Base-by-base conservation (phyloP, 495 filamentous ascomycete genomes). In the Neurospora sp. region DNA sequence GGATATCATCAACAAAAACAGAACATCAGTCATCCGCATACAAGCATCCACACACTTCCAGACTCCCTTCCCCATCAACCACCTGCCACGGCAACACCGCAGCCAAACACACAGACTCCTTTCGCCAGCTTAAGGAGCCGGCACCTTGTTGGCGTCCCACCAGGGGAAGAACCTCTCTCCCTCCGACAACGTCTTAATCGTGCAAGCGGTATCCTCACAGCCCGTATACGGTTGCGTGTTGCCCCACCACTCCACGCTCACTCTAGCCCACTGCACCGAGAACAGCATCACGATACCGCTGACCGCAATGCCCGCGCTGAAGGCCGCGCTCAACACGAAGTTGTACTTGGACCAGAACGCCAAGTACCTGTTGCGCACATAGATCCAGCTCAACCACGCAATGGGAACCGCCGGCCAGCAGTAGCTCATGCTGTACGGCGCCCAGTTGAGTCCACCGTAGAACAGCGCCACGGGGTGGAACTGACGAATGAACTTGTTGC, bases 331-430 rank as follows among this genome's bases (percentile, higher is more conserved):
- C 20, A 80, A 74, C 18, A 83, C 79, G 46, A 81, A 85, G 77
- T 84, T 83, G 75, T 84, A 85, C 81, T 84, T 84, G 27, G 81
- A 81, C 82, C 82, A 83, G 65, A 84, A 74, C 11, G 72, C 79
- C 44, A 83, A 44, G 70, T 74, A 83, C 39, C 81, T 72, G 59
- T 76, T 76, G 68, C 80, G 81, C 12, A 84, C 39, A 39, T 74
- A 82, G 71, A 83, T 39, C 82, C 82, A 84, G 35, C 76, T 78
- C 65, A 82, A 73, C 38, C 76, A 80, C 5, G 78, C 79, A 14
- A 83, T 75, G 18, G 82, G 82, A 6, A 84, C 82, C 1, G 79
- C 79, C 0, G 82, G 82, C 81, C 80, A 83, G 37, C 80, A 73
- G 69, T 83, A 83, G 37, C 71, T 53, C 35, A 84, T 38, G 74